These are phyloP conservation scores for Asparagopsis taxiformis DNA, from an alignment of 31 red algal species.

Conservation along the genomic window DNA sequence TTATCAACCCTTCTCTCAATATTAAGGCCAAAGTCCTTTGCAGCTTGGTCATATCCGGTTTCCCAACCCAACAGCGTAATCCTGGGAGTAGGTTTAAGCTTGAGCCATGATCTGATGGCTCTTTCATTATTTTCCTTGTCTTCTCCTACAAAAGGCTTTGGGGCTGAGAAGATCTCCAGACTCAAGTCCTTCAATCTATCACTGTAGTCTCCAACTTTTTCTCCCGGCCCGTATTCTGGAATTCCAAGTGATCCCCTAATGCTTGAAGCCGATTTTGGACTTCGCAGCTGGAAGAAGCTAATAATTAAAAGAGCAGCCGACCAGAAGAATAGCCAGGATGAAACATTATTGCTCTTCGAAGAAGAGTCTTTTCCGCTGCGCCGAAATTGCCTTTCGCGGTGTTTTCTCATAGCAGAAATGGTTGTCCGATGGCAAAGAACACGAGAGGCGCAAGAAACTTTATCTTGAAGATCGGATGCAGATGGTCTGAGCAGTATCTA, in stretches of 20 bases:
- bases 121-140: constrained; percentile 84
- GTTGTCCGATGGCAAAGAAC: too few relatives aligned
- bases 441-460: too few relatives aligned
- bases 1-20: constrained; percentile 95
- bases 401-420: constrained; percentile 32
- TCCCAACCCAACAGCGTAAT: constrained; percentile 91
- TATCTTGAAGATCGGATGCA: too few relatives aligned
- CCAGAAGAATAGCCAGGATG: constrained; percentile 94
- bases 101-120: constrained; percentile 96
- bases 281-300: constrained; percentile 80
- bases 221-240: constrained; percentile 54
- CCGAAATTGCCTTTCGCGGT: constrained; percentile 46
- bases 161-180: constrained; percentile 96
- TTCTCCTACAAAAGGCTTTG: constrained; percentile 97
- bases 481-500: too few relatives aligned
- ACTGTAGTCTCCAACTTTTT: constrained; percentile 83
- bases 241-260: constrained; percentile 29
- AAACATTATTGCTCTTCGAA: constrained; percentile 43
- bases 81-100: constrained; percentile 72
- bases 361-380: constrained; percentile 36
- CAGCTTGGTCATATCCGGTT: constrained; percentile 90
- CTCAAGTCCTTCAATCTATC: constrained; percentile 53
- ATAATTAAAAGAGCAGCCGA: constrained; percentile 68
- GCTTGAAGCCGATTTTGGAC: constrained; percentile 39
- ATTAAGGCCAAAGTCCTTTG: constrained; percentile 70